Evolutionary conservation across 345 rosid genomes (phyloP).

Genomic region (Gossypium mustelinum): DNA sequence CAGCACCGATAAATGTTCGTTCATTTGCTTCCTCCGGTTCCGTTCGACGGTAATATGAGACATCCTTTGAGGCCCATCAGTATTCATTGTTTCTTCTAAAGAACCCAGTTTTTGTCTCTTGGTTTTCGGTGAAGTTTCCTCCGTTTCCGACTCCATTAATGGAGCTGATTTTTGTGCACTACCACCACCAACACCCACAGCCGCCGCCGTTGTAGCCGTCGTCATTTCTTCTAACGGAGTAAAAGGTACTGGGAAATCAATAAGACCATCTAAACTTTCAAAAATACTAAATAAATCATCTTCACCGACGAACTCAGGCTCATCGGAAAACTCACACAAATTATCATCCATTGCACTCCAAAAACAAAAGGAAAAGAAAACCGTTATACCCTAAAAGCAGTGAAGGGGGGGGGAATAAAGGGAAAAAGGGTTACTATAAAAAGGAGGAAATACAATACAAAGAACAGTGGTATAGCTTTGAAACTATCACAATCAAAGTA

Average conservation of each 20-base stretch:
- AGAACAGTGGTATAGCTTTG: conserved; percentile 35
- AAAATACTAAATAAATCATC: conserved; percentile 81
- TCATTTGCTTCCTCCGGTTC: conserved; percentile 98
- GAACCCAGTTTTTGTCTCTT: conserved; percentile 39
- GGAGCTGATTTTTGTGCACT: conserved; percentile 32
- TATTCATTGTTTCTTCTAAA: conserved; percentile 30
- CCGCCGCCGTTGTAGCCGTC: too few species aligned
- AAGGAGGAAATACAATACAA: conserved; percentile 12
- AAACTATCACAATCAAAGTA: conserved; percentile 60
- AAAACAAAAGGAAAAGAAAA: conserved; percentile 1
- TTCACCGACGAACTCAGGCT: conserved; percentile 44
- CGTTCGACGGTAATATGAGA: conserved; percentile 95
- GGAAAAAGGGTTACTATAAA: background rate
- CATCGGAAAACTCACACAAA: conserved; percentile 46
- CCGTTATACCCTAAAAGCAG: background rate
- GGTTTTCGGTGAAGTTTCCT: conserved; percentile 38
- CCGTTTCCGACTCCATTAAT: conserved; percentile 44
- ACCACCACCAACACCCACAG: background rate
- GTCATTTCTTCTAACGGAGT: conserved; percentile 34
- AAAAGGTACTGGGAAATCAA: conserved; percentile 42
- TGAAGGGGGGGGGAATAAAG: background rate
- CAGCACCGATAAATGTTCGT: conserved; percentile 73
- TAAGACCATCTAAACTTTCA: conserved; percentile 58
- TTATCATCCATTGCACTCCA: conserved; percentile 32
- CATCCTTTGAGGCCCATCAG: conserved; percentile 61